Base-by-base conservation (phyloP, 2,329 filamentous ascomycete species). In the Fonsecaea erecta region DNA sequence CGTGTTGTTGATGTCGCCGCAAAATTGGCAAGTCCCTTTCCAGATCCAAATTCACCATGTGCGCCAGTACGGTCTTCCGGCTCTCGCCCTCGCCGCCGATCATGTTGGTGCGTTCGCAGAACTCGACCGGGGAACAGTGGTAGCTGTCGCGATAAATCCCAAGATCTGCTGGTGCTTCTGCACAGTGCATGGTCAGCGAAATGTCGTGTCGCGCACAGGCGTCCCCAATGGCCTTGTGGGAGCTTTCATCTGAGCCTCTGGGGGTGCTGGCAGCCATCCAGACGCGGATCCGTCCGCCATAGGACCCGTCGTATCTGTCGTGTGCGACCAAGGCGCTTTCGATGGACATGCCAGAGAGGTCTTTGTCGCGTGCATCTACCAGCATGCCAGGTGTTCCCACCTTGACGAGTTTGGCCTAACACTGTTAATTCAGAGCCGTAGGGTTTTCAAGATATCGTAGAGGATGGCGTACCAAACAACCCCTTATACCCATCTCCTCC, bases 1-100 rank as follows among this genome's bases (percentile, higher is more conserved):
- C 28, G 3, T 30, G 28, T 30, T 30, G 28, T 30, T 30, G 28
- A 30, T 30, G 78, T n/a, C 75, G 70, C 3, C 72, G 70, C 28
- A 83, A 71, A 1, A 79, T 72, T 6, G 75, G 70, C 46, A 82
- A 74, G 64, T 83, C 81, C 1, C 70, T 73, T 51, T 76, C 76
- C 8, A 68, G 59, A 66, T 84, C 80, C 3, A 84, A 74, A 68
- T 84, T 81, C 1, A 82, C 81, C 81, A 84, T 83, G 70, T 84
- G 82, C 1, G 80, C 82, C 1, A 85, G 76, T 0, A 84, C 82
- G 0, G 80, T 84, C 16, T 76, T 75, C 40, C 51, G 52, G 8
- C 37, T 40, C n/a, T 48, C 28, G 28, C 28, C 28, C 28, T 30
- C 28, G 28, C 28, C 32, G 6, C 60, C 0, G 74, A 74, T 11